phyloP scores from a whole-genome alignment of 345 rosid genomes.

The Alliaria petiolata region DNA sequence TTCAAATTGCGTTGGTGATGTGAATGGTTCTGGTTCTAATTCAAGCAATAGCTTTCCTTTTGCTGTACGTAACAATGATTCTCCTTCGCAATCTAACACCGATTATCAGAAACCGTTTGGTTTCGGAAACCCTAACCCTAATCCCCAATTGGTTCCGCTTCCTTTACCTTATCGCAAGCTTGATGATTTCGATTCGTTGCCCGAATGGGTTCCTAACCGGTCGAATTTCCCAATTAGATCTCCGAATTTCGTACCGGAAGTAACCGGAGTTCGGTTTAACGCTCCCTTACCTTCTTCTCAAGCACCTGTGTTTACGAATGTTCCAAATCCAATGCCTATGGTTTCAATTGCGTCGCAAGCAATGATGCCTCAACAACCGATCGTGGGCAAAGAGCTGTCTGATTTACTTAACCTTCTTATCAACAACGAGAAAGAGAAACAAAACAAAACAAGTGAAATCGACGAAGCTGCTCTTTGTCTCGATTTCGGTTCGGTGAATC shows the following conservation, averaged over 20 bases:
- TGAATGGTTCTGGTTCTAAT: conserved; percentile 14
- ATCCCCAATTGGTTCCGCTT: conserved; percentile 22
- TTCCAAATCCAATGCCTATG: not conserved
- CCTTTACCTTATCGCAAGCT: conserved; percentile 23
- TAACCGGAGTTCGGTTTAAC: not conserved
- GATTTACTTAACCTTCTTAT: conserved; percentile 1
- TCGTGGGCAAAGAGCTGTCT: not conserved
- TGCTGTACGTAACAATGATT: conserved; percentile 5
- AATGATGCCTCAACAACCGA: not conserved
- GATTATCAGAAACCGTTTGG: not conserved
- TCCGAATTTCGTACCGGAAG: not conserved
- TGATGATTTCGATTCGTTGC: conserved; percentile 21
- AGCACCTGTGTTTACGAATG: not conserved
- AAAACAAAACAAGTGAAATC: not conserved
- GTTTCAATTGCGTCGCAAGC: not conserved
- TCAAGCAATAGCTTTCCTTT: conserved; percentile 3
- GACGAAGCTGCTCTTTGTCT: not conserved
- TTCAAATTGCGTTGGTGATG: conserved; percentile 24
- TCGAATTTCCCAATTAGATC: not conserved
- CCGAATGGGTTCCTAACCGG: conserved; percentile 21
- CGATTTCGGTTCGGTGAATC: conserved; percentile 25
- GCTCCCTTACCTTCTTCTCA: not conserved
- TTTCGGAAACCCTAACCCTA: conserved; percentile 10
- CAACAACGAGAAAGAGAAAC: not conserved
- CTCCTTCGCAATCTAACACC: not conserved